Base-by-base conservation (phyloP, 495 filamentous ascomycete species). In the Penicillium ochrochloron region DNA sequence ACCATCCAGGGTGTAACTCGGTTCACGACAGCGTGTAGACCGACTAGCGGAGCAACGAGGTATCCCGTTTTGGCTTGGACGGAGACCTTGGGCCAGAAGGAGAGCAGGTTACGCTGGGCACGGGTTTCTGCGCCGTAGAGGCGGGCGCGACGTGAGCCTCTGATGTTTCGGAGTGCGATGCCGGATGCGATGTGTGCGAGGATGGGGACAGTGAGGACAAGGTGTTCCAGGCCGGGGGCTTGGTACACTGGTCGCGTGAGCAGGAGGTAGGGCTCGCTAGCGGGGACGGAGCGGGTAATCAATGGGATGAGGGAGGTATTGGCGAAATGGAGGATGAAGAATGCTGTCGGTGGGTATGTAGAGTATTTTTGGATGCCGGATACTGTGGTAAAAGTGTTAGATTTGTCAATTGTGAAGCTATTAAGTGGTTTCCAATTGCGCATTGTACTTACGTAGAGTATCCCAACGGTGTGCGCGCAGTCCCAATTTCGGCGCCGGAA, bases 311-410 rank as follows among this genome's bases (percentile, higher is more conserved):
- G 71, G 2, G 90, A 89, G n/a, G 89, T 91, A 51, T 91, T 97
- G 52, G 89, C 83, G 54, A 95, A 79, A 77, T 97, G 94, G 58
- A 94, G 76, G 57, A 85, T 78, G 53, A 88, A 80, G 84, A 94
- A 97, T 65, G 90, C 72, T 46, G 88, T 88, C 73, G 96, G 93
- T 42, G 90, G 88, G 75, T 97, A 97, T 69, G 90, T 90, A 15
- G 92, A 94, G 82, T 95, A 97, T 74, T 84, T 88, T 72, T 97
- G 94, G 33, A 94, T 79, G 51, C 90, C 89, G 25, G 84, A 84
- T 66, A 97, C 92, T 96, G 70, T 33, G 17, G 39, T 1, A 10
- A 31, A 46, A 1, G 42, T 17, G 57, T 62, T 44, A 64, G 60
- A 33, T 2, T 41, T 54, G 51, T 33, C n/a, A 48, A 39, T 21